Evolutionary conservation across 2,329 filamentous ascomycete species (phyloP).

Genomic region (Venturia pyrina): DNA sequence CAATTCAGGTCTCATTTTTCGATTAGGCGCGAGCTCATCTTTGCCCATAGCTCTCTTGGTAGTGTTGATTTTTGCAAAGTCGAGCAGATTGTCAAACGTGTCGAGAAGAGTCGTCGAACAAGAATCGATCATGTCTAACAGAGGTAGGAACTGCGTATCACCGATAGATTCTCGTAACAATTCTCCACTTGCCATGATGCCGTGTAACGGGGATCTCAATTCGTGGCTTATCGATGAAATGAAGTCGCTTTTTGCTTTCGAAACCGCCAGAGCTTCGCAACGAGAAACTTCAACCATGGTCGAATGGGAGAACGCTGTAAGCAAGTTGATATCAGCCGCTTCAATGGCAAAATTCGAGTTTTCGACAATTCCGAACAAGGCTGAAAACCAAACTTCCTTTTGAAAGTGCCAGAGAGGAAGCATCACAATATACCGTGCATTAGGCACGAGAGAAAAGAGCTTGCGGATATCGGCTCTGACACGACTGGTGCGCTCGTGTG

Average conservation of each 20-base stretch:
- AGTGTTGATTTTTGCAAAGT: constrained; percentile 15
- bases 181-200: constrained; percentile 18
- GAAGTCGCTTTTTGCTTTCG: constrained; percentile 31
- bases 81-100: constrained; percentile 29
- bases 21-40: not conserved
- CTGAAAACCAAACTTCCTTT: constrained; percentile 6
- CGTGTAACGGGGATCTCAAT: constrained; percentile 20
- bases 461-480: not conserved
- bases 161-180: constrained; percentile 11
- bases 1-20: not conserved
- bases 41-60: not conserved
- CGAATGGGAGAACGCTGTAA: constrained; percentile 42
- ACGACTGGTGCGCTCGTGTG: not conserved
- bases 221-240: constrained; percentile 34
- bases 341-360: constrained; percentile 32
- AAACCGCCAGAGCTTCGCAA: constrained; percentile 39
- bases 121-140: constrained; percentile 28
- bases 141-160: not conserved
- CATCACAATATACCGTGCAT: constrained; percentile 10
- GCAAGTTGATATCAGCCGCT: constrained; percentile 41
- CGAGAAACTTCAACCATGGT: constrained; percentile 48
- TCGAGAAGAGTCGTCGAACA: constrained; percentile 34
- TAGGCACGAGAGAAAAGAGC: constrained; percentile 3
- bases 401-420: constrained; percentile 12
- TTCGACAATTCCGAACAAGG: constrained; percentile 20